Percentiles rank a stretch among this genome's conserved stretches.
Conservation (phyloP, 176 grass and related monocot species). For the Aegilops sharonensis region DNA sequence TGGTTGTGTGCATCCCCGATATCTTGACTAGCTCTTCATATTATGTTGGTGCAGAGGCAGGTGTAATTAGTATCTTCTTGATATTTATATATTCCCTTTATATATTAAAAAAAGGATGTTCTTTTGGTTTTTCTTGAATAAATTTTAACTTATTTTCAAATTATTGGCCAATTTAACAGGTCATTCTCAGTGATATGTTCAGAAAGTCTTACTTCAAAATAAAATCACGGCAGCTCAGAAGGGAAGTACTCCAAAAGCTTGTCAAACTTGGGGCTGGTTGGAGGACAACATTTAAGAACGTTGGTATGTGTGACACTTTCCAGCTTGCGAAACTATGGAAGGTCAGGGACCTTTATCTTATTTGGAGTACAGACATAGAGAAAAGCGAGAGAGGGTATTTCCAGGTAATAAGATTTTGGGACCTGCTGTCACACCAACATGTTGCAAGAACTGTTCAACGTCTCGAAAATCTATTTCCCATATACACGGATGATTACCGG, state of each 20-base stretch:
- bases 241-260: conserved; percentile 52
- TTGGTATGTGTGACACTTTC: conserved; percentile 23
- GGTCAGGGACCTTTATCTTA: no score
- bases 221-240: conserved; percentile 42
- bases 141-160: background rate
- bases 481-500: no score
- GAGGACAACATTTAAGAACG: conserved; percentile 36
- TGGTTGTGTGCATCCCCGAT: no score
- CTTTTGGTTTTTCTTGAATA: background rate
- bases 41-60: no score
- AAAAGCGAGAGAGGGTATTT: conserved; percentile 12
- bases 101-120: background rate
- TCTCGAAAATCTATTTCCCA: no score
- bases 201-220: conserved; percentile 56
- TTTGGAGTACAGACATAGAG: no score
- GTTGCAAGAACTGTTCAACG: no score
- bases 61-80: no score
- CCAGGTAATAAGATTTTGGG: conserved; percentile 64
- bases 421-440: no score
- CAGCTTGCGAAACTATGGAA: conserved; percentile 5
- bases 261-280: conserved; percentile 60
- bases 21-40: no score
- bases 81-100: no score
- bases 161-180: conserved; percentile 39
- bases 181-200: conserved; percentile 67